phyloP scores from a whole-genome alignment of 768 basidiomycete species.

The Nidularia pulvinata region DNA sequence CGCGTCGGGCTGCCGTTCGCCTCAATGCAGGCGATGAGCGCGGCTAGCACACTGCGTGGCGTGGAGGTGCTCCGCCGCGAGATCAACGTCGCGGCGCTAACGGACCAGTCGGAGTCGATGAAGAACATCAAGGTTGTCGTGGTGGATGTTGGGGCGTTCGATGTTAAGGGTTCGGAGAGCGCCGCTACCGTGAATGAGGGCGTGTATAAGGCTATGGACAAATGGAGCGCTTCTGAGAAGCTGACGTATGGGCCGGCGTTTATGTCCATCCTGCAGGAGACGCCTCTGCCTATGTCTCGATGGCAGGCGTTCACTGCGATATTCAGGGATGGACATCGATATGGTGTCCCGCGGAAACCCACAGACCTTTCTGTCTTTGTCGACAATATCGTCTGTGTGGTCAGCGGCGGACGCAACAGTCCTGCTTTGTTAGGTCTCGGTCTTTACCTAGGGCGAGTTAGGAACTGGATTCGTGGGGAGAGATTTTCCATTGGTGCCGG shows the following conservation, averaged over 20 bases:
- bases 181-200: conserved; percentile 21
- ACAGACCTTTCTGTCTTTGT: conserved; percentile 60
- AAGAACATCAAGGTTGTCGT: conserved; percentile 69
- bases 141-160: conserved; percentile 71
- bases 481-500: conserved; percentile 78
- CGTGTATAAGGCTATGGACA: conserved; percentile 54
- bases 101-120: conserved; percentile 56
- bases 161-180: conserved; percentile 19
- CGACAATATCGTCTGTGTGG: conserved; percentile 54
- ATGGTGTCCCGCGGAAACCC: conserved; percentile 48
- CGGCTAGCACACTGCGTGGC: conserved; percentile 69
- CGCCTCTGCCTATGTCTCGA: conserved; percentile 23
- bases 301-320: too few relatives aligned
- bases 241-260: conserved; percentile 74
- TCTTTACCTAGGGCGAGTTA: conserved; percentile 43
- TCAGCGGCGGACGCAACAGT: conserved; percentile 52
- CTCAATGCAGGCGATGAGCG: conserved; percentile 72
- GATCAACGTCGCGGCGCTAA: conserved; percentile 54
- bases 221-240: conserved; percentile 77
- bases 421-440: conserved; percentile 41
- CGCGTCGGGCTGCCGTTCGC: conserved; percentile 75
- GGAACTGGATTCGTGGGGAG: conserved; percentile 64
- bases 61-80: conserved; percentile 77
- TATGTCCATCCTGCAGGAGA: conserved; percentile 38
- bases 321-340: conserved; percentile 23